Conservation (phyloP, 176 grass and related monocot species). For the Avena eriantha region DNA sequence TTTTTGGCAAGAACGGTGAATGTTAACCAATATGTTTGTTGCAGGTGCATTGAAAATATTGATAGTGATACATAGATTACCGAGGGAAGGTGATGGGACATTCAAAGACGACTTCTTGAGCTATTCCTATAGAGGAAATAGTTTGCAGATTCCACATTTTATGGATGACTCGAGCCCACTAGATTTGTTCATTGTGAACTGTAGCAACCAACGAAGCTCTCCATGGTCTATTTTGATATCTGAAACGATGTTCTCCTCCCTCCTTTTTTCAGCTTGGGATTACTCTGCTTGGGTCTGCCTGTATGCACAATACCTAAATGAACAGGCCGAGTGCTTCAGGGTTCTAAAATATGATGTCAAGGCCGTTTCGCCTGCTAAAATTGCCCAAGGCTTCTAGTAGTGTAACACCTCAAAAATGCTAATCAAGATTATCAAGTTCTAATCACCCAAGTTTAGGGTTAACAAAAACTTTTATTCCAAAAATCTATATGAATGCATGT, state of each 20-base stretch:
- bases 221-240: background rate
- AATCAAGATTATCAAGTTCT: too few relatives aligned
- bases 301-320: constrained; percentile 81
- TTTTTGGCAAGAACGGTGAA: background rate
- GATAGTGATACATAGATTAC: constrained; percentile 83
- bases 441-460: too few relatives aligned
- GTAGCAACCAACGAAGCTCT: background rate
- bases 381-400: constrained; percentile 63
- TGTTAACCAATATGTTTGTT: background rate
- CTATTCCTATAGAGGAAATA: constrained; percentile 80
- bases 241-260: background rate
- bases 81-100: constrained; percentile 86
- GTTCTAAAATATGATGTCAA: constrained; percentile 87
- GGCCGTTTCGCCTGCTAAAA: constrained; percentile 66
- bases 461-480: too few relatives aligned
- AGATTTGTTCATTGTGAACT: constrained; percentile 49
- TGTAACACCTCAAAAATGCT: too few relatives aligned
- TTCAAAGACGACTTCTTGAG: constrained; percentile 85
- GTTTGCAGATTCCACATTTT: constrained; percentile 88
- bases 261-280: constrained; percentile 72
- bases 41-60: constrained; percentile 88
- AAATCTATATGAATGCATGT: too few relatives aligned
- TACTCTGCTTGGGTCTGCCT: constrained; percentile 86
- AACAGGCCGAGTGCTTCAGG: constrained; percentile 81
- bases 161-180: constrained; percentile 89